Percentiles rank a stretch among this genome's conserved stretches.
Conservation (phyloP, 352 stramenopile genomes). For the Phytophthora cactorum region DNA sequence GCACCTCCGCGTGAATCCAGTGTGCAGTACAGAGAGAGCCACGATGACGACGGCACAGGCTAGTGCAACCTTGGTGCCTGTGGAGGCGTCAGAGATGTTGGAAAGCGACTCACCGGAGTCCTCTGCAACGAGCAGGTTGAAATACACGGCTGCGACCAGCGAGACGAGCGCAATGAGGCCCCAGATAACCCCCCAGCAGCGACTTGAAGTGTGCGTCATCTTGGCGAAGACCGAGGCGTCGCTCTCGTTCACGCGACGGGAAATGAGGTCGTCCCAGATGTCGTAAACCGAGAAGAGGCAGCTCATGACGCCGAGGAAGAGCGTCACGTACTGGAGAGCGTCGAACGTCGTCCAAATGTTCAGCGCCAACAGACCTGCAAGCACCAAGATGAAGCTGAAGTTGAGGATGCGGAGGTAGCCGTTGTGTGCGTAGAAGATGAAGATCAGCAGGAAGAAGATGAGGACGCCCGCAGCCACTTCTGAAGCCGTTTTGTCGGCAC, state of each 20-base stretch:
- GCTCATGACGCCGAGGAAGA: conserved; percentile 92
- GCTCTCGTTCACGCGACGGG: conserved; percentile 85
- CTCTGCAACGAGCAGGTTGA: conserved; percentile 79
- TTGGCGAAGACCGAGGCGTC: conserved; percentile 90
- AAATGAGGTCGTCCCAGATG: conserved; percentile 93
- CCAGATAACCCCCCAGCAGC: conserved; percentile 92
- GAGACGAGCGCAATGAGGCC: conserved; percentile 77
- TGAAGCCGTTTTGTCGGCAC: conserved; percentile 57
- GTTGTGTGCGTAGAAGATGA: conserved; percentile 91
- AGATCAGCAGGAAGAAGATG: conserved; percentile 87
- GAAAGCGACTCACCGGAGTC: conserved; percentile 53
- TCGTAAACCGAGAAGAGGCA: conserved; percentile 93
- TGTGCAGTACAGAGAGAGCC: conserved; percentile 69
- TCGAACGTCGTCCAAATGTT: conserved; percentile 72
- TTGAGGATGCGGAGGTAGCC: conserved; percentile 86
- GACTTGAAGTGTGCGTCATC: conserved; percentile 90
- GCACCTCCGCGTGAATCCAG: conserved; percentile 70
- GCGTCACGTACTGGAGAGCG: conserved; percentile 82
- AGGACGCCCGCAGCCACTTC: conserved; percentile 84
- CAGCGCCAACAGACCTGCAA: conserved; percentile 76
- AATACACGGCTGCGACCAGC: conserved; percentile 82
- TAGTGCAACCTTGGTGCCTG: conserved; percentile 67
- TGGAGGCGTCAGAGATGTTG: conserved; percentile 60
- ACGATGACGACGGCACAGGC: conserved; percentile 52
- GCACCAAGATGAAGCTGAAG: conserved; percentile 83